Base-by-base conservation (phyloP, 208 protist genomes). In the Herpetomonas samuelpessoai region DNA sequence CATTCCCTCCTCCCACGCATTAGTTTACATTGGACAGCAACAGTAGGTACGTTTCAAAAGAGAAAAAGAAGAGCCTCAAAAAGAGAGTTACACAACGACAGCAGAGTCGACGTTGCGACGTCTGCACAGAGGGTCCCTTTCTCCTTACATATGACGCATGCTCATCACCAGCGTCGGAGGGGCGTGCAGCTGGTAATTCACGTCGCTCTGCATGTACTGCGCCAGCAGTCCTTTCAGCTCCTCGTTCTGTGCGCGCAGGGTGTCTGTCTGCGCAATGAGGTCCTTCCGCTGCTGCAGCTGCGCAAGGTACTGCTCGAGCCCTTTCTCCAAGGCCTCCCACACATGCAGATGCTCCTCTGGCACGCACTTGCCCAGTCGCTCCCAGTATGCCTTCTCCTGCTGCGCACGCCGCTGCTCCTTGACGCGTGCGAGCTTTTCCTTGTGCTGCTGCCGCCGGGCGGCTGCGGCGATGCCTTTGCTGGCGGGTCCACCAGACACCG, bases 181-280 rank as follows among this genome's bases (percentile, higher is more conserved):
- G 2, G 83, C 67, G 62, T 88, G 86, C 18, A 98, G 75, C 58
- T 98, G 78, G 50, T 95, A 93, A 67, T 98, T 98, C 55, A 98
- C 83, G 62, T 86, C 80, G 53, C 91, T 88, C 12, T 80, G 38
- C 61, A 98, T 71, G 71, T 98, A 98, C 68, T 97, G 79, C 38
- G 78, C 85, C 9, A 98, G 73, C 3, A 98, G 74, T 7, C 66
- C 64, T 46, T 86, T 73, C 26, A 98, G 86, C 76, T 98, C 95
- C 25, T 86, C 62, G 69, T 98, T 98, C 57, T 98, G 95, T 29
- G 72, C 67, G 12, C 88, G 82, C 4, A 98, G 71, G 35, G 80
- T 79, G 65, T 95, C 84, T 1, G 93, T 96, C 28, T 91, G 78
- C 29, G 74, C 67, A 51, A 98, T 93, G 24, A 97, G 66, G 19